phyloP scores from a whole-genome alignment of 331 rosid species.

The Quercus phellos region DNA sequence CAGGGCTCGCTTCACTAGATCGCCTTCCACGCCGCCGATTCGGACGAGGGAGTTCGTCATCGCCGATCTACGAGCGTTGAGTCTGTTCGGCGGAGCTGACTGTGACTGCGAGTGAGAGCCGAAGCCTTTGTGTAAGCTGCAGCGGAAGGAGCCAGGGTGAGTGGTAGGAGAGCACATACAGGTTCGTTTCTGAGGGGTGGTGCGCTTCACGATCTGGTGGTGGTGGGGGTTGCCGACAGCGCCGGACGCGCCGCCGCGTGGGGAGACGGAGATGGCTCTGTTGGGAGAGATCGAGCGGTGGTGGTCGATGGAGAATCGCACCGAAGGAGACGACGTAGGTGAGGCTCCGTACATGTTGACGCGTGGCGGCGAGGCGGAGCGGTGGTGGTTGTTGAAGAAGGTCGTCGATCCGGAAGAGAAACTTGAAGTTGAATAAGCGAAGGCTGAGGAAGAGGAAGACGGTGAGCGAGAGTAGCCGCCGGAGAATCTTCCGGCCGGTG shows the following conservation, averaged over 20 bases:
- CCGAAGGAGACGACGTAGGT: slow-evolving; percentile 37
- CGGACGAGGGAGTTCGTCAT: slow-evolving; percentile 94
- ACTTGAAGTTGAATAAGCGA: slow-evolving; percentile 64
- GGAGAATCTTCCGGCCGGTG: slow-evolving; percentile 58
- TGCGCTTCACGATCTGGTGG: slow-evolving; percentile 35
- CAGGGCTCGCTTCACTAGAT: slow-evolving; percentile 71
- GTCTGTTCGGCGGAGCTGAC: slow-evolving; percentile 59
- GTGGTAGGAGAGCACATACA: slow-evolving; percentile 89
- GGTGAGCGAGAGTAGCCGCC: slow-evolving; percentile 22
- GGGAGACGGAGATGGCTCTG: slow-evolving; percentile 59
- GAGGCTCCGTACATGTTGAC: slow-evolving; percentile 35
- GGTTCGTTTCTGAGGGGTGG: slow-evolving; percentile 57
- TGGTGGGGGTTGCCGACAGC: not conserved
- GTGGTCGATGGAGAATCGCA: slow-evolving; percentile 55
- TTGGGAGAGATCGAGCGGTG: slow-evolving; percentile 70
- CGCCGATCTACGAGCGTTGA: slow-evolving; percentile 91
- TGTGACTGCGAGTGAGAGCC: slow-evolving; percentile 6
- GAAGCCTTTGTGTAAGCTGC: slow-evolving; percentile 74
- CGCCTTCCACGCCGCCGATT: slow-evolving; percentile 94
- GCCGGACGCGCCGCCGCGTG: slow-evolving; percentile 25
- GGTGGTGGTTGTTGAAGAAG: slow-evolving; percentile 30
- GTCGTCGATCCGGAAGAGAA: slow-evolving; percentile 46
- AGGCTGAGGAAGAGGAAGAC: slow-evolving; percentile 38
- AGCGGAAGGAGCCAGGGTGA: slow-evolving; percentile 92
- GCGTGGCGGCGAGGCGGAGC: slow-evolving; percentile 66